Conservation (phyloP, 148 eudicot species). For the Rhododendron molle region DNA sequence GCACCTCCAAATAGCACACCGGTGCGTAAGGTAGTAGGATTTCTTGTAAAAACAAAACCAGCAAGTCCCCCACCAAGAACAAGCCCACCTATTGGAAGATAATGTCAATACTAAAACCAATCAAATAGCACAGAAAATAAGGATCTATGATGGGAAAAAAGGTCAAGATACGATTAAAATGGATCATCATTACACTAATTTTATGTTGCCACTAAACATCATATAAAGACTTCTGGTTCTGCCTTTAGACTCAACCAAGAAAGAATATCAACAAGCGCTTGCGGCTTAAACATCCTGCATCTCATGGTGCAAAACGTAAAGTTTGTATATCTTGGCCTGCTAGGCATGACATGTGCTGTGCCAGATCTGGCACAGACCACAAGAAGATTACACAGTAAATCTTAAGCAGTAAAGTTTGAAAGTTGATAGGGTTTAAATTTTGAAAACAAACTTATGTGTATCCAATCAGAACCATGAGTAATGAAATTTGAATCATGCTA, state of each 20-base stretch:
- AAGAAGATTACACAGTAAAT: not conserved
- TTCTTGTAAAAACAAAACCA: conserved; percentile 73
- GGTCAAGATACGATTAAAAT: not conserved
- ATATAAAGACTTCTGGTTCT: not conserved
- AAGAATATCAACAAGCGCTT: not conserved
- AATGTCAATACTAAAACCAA: not conserved
- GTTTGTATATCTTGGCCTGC: not conserved
- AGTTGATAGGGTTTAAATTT: not conserved
- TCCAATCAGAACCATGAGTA: not conserved
- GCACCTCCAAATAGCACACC: conserved; percentile 77
- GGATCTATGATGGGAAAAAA: not conserved
- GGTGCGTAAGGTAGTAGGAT: conserved; percentile 43
- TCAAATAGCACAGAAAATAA: not conserved
- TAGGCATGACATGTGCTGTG: not conserved
- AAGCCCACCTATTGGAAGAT: conserved; percentile 60
- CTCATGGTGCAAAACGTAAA: not conserved
- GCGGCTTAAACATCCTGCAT: not conserved
- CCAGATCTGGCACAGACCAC: not conserved
- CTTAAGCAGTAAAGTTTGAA: not conserved
- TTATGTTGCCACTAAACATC: not conserved
- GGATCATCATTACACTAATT: not conserved
- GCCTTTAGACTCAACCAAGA: not conserved
- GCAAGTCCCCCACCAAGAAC: conserved; percentile 65
- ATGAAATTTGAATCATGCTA: not conserved
- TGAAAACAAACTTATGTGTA: not conserved